A percentile compares a stretch with the other conserved stretches of the same genome.
Conservation (phyloP, 2,329 filamentous ascomycete species). For the Fusarium annulatum region DNA sequence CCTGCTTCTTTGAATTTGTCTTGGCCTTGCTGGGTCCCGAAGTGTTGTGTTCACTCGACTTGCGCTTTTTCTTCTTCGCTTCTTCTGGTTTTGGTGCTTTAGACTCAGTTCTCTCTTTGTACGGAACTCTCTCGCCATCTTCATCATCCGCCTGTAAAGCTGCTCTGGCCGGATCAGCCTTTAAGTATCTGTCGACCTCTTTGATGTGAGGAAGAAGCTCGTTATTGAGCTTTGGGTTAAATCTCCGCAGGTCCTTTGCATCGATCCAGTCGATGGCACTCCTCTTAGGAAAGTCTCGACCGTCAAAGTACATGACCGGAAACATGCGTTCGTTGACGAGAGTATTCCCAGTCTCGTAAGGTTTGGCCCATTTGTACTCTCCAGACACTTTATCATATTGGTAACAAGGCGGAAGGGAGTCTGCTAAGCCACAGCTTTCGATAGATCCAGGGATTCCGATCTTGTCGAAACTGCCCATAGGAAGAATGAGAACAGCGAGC, state of each 20-base stretch:
- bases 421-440: background rate
- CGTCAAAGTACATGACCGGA: slow-evolving; percentile 39
- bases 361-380: slow-evolving; percentile 10
- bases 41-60: background rate
- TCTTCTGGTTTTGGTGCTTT: background rate
- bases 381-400: background rate
- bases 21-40: background rate
- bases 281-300: slow-evolving; percentile 26
- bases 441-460: slow-evolving; percentile 9
- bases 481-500: slow-evolving; percentile 10
- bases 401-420: slow-evolving; percentile 2
- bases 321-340: slow-evolving; percentile 26
- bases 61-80: background rate
- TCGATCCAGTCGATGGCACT: slow-evolving; percentile 36
- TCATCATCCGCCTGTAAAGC: background rate
- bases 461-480: slow-evolving; percentile 2
- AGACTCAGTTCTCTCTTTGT: background rate
- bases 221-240: background rate
- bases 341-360: slow-evolving; percentile 14
- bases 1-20: background rate
- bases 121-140: background rate
- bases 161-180: background rate
- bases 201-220: slow-evolving; percentile 8
- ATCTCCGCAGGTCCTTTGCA: slow-evolving; percentile 24
- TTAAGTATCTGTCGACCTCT: slow-evolving; percentile 3